Evolutionary conservation across 352 stramenopile genomes (phyloP).

Genomic region (Globisporangium lucens): DNA sequence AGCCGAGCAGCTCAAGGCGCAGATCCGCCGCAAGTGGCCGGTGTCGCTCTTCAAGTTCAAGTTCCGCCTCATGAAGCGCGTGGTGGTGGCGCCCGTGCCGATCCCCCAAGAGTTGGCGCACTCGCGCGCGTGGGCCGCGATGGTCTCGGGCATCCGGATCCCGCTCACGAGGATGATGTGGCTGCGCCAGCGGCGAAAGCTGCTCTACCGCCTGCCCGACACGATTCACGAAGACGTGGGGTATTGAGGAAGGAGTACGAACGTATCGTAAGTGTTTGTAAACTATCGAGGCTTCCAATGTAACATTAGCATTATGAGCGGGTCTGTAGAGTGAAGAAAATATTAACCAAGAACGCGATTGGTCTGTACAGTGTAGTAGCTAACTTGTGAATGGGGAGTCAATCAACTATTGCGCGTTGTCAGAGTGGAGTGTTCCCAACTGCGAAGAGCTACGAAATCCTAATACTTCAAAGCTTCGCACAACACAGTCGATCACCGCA

Average conservation of each 20-base stretch:
- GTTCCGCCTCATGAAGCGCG: slow-evolving; percentile 30
- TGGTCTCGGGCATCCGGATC: slow-evolving; percentile 49
- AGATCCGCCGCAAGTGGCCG: slow-evolving; percentile 18
- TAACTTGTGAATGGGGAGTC: not conserved
- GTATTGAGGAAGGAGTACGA: not conserved
- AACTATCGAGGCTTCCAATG: too few relatives aligned
- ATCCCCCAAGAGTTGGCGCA: slow-evolving; percentile 33
- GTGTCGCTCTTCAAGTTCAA: slow-evolving; percentile 33
- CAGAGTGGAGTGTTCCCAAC: too few relatives aligned
- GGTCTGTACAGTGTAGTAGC: not conserved
- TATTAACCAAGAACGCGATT: not conserved
- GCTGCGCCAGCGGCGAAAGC: slow-evolving; percentile 27
- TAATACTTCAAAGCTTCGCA: too few relatives aligned
- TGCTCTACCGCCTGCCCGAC: slow-evolving; percentile 35
- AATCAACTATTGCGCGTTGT: too few relatives aligned
- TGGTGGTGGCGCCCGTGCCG: slow-evolving; percentile 42
- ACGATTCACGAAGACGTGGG: slow-evolving; percentile 31
- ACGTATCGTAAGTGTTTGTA: not conserved
- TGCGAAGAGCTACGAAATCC: too few relatives aligned
- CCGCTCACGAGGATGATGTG: slow-evolving; percentile 51
- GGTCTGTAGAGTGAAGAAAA: not conserved
- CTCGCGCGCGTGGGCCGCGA: slow-evolving; percentile 30
- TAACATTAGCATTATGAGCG: not conserved
- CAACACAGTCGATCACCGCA: too few relatives aligned
- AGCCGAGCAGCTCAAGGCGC: slow-evolving; percentile 18